Evolutionary conservation across 345 rosid species (phyloP).

Genomic region (Eucalyptus sp.): DNA sequence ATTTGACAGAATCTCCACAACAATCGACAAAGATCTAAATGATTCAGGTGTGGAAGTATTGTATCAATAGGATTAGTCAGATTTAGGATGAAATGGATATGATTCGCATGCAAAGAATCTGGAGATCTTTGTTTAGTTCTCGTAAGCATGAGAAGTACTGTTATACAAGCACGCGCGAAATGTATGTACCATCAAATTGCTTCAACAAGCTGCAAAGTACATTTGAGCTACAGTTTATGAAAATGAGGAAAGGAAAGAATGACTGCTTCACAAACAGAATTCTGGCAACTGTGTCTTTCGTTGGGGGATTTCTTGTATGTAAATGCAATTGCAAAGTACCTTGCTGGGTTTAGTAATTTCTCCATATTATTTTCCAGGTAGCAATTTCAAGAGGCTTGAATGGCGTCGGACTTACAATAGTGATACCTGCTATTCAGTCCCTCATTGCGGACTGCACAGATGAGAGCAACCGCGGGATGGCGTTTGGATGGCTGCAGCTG

Average conservation of each 20-base stretch:
- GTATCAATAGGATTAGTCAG: neutral
- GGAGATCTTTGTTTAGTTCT: neutral
- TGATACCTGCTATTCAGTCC: slow-evolving; percentile 71
- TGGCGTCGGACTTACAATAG: slow-evolving; percentile 76
- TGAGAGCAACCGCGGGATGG: slow-evolving; percentile 57
- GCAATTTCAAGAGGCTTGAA: slow-evolving; percentile 79
- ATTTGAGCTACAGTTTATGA: neutral
- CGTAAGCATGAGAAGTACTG: neutral
- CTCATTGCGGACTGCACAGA: slow-evolving; percentile 72
- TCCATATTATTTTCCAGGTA: slow-evolving; percentile 22
- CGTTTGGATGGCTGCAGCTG: slow-evolving; percentile 74
- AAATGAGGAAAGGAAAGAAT: neutral
- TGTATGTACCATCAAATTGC: neutral
- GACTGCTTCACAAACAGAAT: neutral
- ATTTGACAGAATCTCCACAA: neutral
- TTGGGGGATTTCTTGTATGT: neutral
- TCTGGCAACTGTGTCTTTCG: neutral
- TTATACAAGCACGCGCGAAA: neutral
- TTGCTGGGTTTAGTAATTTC: neutral
- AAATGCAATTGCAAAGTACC: neutral
- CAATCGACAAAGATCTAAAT: neutral
- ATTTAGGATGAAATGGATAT: neutral
- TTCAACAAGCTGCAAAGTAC: neutral
- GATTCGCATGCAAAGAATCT: neutral
- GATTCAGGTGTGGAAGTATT: neutral